Evolutionary conservation across 371 early-diverging fungal species (phyloP).

Genomic region (Parasitella parasitica): DNA sequence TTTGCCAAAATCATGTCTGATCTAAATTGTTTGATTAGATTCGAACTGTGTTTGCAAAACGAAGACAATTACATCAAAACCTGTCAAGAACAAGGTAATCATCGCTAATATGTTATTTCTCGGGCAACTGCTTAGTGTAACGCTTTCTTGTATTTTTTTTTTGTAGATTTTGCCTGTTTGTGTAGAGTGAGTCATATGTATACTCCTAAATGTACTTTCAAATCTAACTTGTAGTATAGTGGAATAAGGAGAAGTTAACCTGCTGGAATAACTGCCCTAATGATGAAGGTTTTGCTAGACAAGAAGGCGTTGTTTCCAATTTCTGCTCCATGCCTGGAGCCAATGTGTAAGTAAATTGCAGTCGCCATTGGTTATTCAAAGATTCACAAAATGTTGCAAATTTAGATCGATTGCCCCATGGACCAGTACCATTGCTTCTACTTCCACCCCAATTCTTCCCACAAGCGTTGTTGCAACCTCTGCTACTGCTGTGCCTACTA

Average conservation of each 20-base stretch:
- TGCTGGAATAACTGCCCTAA: conserved; percentile 32
- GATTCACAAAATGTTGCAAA: neutral
- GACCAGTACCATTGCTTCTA: conserved; percentile 19
- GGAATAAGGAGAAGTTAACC: conserved; percentile 24
- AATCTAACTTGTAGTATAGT: conserved; percentile 21
- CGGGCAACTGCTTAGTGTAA: neutral
- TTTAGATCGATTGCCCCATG: conserved; percentile 27
- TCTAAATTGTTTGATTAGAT: conserved; percentile 2
- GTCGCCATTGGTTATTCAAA: neutral
- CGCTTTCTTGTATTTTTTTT: neutral
- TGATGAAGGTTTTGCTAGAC: conserved; percentile 13
- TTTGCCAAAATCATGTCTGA: neutral
- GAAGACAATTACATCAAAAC: conserved; percentile 30
- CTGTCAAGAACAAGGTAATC: conserved; percentile 26
- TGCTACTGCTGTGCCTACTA: neutral
- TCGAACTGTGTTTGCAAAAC: conserved; percentile 25
- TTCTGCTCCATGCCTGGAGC: conserved; percentile 32
- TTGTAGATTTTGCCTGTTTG: conserved; percentile 26
- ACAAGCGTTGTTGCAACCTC: conserved; percentile 6
- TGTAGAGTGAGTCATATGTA: conserved; percentile 21
- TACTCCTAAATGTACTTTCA: conserved; percentile 6
- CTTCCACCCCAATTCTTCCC: conserved; percentile 14
- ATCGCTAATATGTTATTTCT: neutral
- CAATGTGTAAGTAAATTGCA: conserved; percentile 28
- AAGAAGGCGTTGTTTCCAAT: conserved; percentile 13